Evolutionary conservation across 495 filamentous ascomycete genomes (phyloP).

Genomic region (Penicillium riverlandense): DNA sequence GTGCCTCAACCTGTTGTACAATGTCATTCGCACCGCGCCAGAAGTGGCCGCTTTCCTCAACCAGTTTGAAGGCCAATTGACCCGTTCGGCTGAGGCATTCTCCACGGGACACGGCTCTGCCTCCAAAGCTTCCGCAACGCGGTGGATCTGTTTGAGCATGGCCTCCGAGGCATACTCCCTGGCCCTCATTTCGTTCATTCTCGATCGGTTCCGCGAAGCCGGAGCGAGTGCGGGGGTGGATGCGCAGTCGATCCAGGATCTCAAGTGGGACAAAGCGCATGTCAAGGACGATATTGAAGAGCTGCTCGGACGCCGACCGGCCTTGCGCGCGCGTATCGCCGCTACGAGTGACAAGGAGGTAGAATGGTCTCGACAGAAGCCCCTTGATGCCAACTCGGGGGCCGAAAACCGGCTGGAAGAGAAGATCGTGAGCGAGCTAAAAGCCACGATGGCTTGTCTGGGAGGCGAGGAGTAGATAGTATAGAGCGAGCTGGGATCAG

Average conservation of each 20-base stretch:
- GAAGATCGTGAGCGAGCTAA: slow-evolving; percentile 60
- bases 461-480: slow-evolving; percentile 24
- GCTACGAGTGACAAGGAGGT: slow-evolving; percentile 65
- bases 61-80: slow-evolving; percentile 69
- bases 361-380: slow-evolving; percentile 50
- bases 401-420: slow-evolving; percentile 62
- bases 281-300: slow-evolving; percentile 75
- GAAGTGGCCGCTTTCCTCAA: slow-evolving; percentile 84
- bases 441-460: slow-evolving; percentile 32
- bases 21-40: slow-evolving; percentile 69
- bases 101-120: slow-evolving; percentile 33
- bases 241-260: slow-evolving; percentile 51
- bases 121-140: slow-evolving; percentile 24
- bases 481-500: too few relatives aligned
- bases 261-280: slow-evolving; percentile 63
- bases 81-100: slow-evolving; percentile 54
- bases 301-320: slow-evolving; percentile 54
- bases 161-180: slow-evolving; percentile 71
- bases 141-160: slow-evolving; percentile 59
- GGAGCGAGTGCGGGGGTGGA: slow-evolving; percentile 52
- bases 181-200: slow-evolving; percentile 60
- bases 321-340: slow-evolving; percentile 60
- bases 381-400: slow-evolving; percentile 22
- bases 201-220: slow-evolving; percentile 52
- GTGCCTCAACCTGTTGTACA: slow-evolving; percentile 80